A percentile compares a stretch with the other conserved stretches of the same genome.
Conservation (phyloP, 306 rosid genomes). For the Hippophae tibetana region DNA sequence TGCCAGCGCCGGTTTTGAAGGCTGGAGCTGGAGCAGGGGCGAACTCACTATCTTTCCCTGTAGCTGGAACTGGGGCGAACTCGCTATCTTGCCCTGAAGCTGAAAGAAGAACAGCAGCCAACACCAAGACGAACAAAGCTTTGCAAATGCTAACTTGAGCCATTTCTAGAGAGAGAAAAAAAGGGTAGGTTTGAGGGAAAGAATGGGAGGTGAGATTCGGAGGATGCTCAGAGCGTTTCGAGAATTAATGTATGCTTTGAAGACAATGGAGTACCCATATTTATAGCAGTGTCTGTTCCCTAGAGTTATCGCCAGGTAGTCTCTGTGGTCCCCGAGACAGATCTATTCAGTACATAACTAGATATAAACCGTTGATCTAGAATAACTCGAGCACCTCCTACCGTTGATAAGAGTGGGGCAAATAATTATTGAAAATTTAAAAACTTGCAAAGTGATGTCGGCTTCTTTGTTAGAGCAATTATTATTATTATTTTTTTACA, state of each 20-base stretch:
- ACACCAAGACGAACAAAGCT: constrained; percentile 22
- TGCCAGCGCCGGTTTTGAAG: constrained; percentile 37
- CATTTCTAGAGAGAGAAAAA: constrained; percentile 15
- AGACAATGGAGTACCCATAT: background rate
- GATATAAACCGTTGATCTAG: no score
- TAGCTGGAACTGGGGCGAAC: constrained; percentile 23
- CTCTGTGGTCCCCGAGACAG: no score
- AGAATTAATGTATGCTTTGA: background rate
- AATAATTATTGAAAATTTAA: constrained; percentile 15
- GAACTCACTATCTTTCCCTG: constrained; percentile 23
- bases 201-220: background rate
- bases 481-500: no score
- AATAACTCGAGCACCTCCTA: no score
- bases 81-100: constrained; percentile 28
- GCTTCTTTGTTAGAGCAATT: no score
- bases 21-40: constrained; percentile 40
- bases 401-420: constrained; percentile 10
- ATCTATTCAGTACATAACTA: no score
- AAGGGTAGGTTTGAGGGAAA: background rate
- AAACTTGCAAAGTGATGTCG: background rate
- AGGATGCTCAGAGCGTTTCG: background rate
- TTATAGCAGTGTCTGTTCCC: constrained; percentile 2
- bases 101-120: constrained; percentile 24
- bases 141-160: constrained; percentile 30
- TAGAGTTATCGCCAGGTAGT: no score